These are phyloP conservation scores for Brettanomyces naardenensis DNA, from an alignment of 805 yeast genomes.

Conservation along the genomic window DNA sequence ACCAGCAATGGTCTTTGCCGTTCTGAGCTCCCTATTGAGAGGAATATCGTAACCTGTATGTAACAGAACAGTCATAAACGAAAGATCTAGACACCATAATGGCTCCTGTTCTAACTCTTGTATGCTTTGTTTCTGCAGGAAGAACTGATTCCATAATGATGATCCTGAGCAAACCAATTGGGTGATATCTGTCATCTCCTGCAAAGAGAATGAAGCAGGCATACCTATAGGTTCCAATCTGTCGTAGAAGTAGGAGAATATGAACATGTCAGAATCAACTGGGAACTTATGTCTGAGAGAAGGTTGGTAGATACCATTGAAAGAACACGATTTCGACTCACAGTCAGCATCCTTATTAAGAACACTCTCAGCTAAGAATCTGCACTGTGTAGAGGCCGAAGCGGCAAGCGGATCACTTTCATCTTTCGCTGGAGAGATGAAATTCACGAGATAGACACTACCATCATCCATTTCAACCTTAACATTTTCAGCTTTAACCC, in stretches of 20 bases:
- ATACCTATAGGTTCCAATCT: constrained; percentile 90
- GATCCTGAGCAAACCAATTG: constrained; percentile 81
- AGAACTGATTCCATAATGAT: constrained; percentile 58
- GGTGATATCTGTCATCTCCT: constrained; percentile 77
- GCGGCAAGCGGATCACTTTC: constrained; percentile 22
- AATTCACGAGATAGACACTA: constrained; percentile 25
- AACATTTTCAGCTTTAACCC: constrained; percentile 49
- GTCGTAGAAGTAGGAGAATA: constrained; percentile 94
- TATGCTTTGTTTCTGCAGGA: constrained; percentile 61
- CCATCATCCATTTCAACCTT: constrained; percentile 44
- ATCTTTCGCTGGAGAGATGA: constrained; percentile 22
- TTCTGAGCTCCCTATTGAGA: constrained; percentile 76
- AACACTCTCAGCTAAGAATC: constrained; percentile 71
- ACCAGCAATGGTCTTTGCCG: constrained; percentile 81
- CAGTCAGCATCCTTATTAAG: constrained; percentile 81
- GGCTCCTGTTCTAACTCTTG: constrained; percentile 69
- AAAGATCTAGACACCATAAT: constrained; percentile 88
- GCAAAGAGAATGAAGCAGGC: constrained; percentile 82
- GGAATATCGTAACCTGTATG: constrained; percentile 98
- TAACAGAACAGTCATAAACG: constrained; percentile 81
- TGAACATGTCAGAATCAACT: constrained; percentile 65
- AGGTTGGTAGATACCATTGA: constrained; percentile 97
- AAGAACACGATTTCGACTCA: constrained; percentile 75
- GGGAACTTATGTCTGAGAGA: constrained; percentile 74
- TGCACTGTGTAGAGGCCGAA: constrained; percentile 77